Evolutionary conservation across 257 asterid species (phyloP), one percentile per base, ranked within the genome.

Genomic region (Marsdenia floribunda): DNA sequence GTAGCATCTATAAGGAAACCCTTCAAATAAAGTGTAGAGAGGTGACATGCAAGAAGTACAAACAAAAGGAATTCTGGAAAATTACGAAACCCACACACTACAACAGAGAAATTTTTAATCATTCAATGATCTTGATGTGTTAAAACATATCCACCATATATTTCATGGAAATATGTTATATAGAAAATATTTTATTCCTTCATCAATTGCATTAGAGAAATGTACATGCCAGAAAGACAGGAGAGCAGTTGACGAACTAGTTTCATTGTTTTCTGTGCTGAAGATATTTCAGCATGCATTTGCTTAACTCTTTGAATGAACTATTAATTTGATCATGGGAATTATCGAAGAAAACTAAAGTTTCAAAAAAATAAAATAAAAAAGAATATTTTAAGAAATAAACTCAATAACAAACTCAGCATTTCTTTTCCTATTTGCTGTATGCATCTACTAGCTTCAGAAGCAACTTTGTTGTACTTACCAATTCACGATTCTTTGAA

Each of bases 401-500:
- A 29, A 18, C 15, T 29, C 53, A 55, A 37, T 9, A 10, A 26
- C 9, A 35, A 2, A n/a, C 44, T 58, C 47, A 44, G 24, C 42
- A 4, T 33, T 18, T n/a, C 74, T 12, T 33, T 46, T 29, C n/a
- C 11, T 2, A 12, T 44, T 72, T 11, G 35, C 44, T 18, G 18
- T 6, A 68, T 68, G 50, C 38, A 38, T 54, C 22, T n/a, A 55
- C 33, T 47, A 69, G 18, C 24, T 63, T n/a, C 33, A 65, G 71
- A 52, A 44, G 67, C 19, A 71, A 44, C 38, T 71, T 47, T 22
- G 10, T 29, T 75, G 76, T 73, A 53, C 86, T 80, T 85, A 92
- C 97, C 88, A 33, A 75, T 75, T 87, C 96, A 74, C 74, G 83
- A 75, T 87, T 85, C 88, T 86, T 92, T 50, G 86, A 65, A 79